Conservation (phyloP, 2,329 filamentous ascomycete genomes). For the Arthrobotrys entomopaga region DNA sequence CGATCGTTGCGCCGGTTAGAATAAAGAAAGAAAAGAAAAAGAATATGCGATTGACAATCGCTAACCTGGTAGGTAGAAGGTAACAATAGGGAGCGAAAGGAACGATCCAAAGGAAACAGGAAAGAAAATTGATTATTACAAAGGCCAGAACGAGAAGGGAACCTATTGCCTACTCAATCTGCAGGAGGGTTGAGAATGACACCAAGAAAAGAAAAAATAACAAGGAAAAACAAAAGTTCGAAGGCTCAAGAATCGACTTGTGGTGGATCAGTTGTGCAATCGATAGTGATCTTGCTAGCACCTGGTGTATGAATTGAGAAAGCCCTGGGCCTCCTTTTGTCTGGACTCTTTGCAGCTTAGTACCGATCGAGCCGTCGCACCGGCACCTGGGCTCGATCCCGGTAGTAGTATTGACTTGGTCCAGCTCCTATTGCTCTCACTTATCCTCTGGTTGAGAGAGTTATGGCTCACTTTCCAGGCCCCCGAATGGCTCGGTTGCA, state of each 20-base stretch:
- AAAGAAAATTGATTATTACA: conserved; percentile 33
- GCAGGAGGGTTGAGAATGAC: conserved; percentile 17
- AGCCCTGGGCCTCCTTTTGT: conserved; percentile 47
- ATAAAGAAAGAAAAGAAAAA: conserved; percentile 22
- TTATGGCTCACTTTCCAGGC: conserved; percentile 28
- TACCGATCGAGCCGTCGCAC: conserved; percentile 54
- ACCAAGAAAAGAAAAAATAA: conserved; percentile 18
- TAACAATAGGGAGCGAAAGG: conserved; percentile 21
- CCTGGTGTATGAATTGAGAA: background rate
- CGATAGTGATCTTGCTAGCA: conserved; percentile 39
- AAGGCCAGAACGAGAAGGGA: conserved; percentile 12
- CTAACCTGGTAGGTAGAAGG: conserved; percentile 33
- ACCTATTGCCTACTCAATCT: conserved; percentile 17
- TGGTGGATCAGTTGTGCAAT: conserved; percentile 43
- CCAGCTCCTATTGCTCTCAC: conserved; percentile 22
- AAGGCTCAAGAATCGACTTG: conserved; percentile 38
- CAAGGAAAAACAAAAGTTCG: conserved; percentile 13
- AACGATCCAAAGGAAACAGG: conserved; percentile 28
- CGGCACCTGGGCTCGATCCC: conserved; percentile 50
- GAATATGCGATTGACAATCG: conserved; percentile 39
- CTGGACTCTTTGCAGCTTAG: conserved; percentile 51
- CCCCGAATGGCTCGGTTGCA: conserved; percentile 52
- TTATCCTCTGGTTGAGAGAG: conserved; percentile 26
- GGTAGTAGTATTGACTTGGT: conserved; percentile 34
- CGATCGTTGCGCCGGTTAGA: conserved; percentile 19